phyloP scores from a whole-genome alignment of 305 asterid genomes.

The Nicotiana rustica region DNA sequence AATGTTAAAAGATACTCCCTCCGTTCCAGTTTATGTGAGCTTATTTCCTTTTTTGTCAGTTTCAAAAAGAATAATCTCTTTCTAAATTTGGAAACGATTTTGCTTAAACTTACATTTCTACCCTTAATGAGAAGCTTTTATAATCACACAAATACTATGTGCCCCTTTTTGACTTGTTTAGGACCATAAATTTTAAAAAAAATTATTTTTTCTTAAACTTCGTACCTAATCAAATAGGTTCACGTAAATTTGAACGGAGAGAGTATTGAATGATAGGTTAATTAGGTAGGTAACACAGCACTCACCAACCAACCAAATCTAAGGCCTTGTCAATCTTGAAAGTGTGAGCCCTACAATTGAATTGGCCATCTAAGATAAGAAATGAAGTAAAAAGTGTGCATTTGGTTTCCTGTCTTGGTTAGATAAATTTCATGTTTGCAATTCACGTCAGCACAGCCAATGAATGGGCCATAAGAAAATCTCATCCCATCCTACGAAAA shows the following conservation, averaged over 20 bases:
- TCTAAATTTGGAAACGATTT: too few relatives aligned
- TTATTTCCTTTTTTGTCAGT: too few relatives aligned
- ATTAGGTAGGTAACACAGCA: neutral
- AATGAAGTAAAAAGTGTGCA: neutral
- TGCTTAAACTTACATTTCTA: too few relatives aligned
- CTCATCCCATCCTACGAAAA: slow-evolving; percentile 31
- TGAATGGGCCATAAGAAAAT: slow-evolving; percentile 36
- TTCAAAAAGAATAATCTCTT: too few relatives aligned
- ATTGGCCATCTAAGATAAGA: slow-evolving; percentile 6
- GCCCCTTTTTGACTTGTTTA: too few relatives aligned
- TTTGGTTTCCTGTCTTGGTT: slow-evolving; percentile 31
- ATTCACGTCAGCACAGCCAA: slow-evolving; percentile 28
- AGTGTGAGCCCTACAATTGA: neutral
- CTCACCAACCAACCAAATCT: slow-evolving; percentile 17
- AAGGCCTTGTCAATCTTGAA: neutral
- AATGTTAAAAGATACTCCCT: neutral
- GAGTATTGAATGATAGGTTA: neutral
- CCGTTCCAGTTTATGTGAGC: too few relatives aligned
- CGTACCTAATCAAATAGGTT: too few relatives aligned
- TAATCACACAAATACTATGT: too few relatives aligned
- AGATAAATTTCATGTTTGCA: slow-evolving; percentile 14
- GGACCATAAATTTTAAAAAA: too few relatives aligned
- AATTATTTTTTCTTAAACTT: too few relatives aligned
- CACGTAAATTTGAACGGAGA: too few relatives aligned
- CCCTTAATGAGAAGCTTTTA: too few relatives aligned